Base-by-base conservation (phyloP, 2,329 filamentous ascomycete genomes). In the Trichophyton verrucosum region DNA sequence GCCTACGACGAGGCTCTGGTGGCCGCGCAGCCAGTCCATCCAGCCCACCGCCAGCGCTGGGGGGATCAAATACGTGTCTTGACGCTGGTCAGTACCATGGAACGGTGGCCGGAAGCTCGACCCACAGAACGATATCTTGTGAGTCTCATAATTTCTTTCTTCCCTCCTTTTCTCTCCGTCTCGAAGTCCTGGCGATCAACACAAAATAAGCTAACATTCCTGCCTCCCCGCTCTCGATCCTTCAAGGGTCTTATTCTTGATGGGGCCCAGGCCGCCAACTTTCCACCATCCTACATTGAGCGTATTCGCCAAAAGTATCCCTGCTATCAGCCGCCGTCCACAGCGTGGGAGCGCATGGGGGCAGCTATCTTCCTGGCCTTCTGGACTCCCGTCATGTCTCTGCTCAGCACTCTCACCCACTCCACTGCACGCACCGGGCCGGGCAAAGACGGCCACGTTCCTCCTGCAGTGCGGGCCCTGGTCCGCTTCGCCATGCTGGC, bases 1-100 rank as follows among this genome's bases (percentile, higher is more conserved):
- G 64, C 62, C 11, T 66, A 66, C 51, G 44, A 49, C 36, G 47
- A 58, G 22, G 24, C 57, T 36, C 24, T 22, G 24, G 33, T 60
- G 17, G 20, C 13, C 3, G 59, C 59, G n/a, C 17, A 57, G 59
- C 51, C 59, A 27, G 11, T 60, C 24, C 42, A 46, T 46, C 15
- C 42, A 46, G 15, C 42, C 15, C 6, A 46, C 42, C 42, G 42
- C 11, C 11, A 46, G n/a, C 42, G 42, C 17, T 46, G 42, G 42
- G 42, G 42, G 11, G 15, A n/a, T 20, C 11, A 46, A 46, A 46
- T 46, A 46, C 42, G 42, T 46, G 42, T 46, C 42, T 46, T 46
- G 15, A 46, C 42, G 42, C 42, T 46, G 15, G 42, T 33, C 13
- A 53, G 22, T 17, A 53, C 33, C 36, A 17, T 33, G 33, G 58